Evolutionary conservation across 1,284 basidiomycete species (phyloP).

Genomic region (Melampsora larici-populina): DNA sequence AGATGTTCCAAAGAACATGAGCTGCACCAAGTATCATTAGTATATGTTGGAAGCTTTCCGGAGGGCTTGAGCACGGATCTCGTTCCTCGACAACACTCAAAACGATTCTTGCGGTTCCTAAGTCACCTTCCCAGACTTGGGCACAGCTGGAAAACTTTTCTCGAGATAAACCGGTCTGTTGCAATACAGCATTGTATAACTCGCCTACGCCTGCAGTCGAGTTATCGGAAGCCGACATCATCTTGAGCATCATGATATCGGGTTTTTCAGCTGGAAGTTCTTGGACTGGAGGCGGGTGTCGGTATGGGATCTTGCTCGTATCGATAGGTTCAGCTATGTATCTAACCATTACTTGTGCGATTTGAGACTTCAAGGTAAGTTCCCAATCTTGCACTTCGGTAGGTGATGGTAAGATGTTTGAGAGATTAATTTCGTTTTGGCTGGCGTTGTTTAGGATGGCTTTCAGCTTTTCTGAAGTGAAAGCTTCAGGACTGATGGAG

Average conservation of each 20-base stretch:
- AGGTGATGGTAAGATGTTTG: background rate
- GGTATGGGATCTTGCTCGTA: background rate
- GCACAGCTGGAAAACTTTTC: background rate
- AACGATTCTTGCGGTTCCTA: too few species aligned
- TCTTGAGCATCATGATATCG: too few species aligned
- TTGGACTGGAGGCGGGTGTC: background rate
- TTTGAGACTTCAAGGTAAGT: background rate
- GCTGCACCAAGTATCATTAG: too few species aligned
- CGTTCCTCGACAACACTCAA: too few species aligned
- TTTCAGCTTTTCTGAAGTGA: background rate
- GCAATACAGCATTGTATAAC: background rate
- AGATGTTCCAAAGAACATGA: too few species aligned
- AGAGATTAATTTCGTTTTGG: background rate
- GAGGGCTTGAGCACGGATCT: too few species aligned
- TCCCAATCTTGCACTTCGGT: background rate
- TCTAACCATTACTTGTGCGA: background rate
- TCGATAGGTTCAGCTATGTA: background rate
- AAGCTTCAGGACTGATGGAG: background rate
- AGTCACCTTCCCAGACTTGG: too few species aligned
- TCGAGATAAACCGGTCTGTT: background rate
- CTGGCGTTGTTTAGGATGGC: background rate
- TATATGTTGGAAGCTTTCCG: too few species aligned
- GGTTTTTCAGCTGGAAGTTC: slow-evolving; percentile 5
- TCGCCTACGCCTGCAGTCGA: slow-evolving; percentile 7
- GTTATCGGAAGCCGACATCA: slow-evolving; percentile 23